These are phyloP conservation scores for Boletus huronensis DNA, from an alignment of 768 basidiomycete species.

Conservation along the genomic window DNA sequence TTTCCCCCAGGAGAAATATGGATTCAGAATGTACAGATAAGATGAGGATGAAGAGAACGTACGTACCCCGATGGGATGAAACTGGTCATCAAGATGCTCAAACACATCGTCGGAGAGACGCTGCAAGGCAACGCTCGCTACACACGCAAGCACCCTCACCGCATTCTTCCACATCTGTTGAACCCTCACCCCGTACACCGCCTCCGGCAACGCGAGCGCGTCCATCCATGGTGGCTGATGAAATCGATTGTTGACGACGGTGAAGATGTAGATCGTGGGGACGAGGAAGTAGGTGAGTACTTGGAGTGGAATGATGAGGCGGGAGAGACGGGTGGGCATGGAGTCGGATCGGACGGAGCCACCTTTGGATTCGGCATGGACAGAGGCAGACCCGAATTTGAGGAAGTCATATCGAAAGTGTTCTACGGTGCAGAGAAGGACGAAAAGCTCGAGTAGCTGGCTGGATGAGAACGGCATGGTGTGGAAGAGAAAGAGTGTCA, in stretches of 20 bases:
- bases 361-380: neutral
- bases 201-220: neutral
- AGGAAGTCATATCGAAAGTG: neutral
- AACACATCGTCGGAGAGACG: neutral
- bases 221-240: slow-evolving; percentile 8
- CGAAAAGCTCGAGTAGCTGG: slow-evolving; percentile 3
- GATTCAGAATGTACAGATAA: no score
- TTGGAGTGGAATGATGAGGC: neutral
- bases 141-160: neutral
- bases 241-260: neutral
- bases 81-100: slow-evolving; percentile 6
- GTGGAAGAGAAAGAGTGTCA: neutral
- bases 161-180: neutral
- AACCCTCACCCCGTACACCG: neutral
- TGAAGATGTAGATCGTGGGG: neutral
- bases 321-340: neutral
- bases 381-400: neutral
- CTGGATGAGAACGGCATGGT: slow-evolving; percentile 1
- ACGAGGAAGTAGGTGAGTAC: neutral
- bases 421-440: slow-evolving; percentile 1
- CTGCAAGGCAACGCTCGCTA: neutral
- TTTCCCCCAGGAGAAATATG: neutral
- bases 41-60: no score
- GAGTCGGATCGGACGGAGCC: slow-evolving; percentile 6
- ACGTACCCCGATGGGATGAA: slow-evolving; percentile 9